A percentile compares a stretch with the other conserved stretches of the same genome.
These are phyloP conservation scores for Dichotomocladium elegans DNA, from an alignment of 371 early-diverging fungal genomes.

Conservation along the genomic window DNA sequence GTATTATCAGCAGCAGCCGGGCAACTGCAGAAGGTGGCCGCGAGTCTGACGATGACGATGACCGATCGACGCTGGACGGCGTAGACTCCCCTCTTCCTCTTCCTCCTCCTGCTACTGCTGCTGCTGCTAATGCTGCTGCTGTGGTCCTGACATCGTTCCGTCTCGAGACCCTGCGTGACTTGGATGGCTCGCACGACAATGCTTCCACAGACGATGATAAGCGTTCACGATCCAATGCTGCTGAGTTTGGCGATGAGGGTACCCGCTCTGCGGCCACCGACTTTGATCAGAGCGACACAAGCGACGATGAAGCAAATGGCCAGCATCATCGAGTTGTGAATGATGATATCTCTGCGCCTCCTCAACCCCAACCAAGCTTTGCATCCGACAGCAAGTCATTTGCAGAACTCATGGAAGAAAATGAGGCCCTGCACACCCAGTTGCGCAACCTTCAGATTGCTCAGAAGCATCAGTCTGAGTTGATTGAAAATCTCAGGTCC, in stretches of 20 bases:
- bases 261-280: constrained; percentile 41
- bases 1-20: constrained; percentile 22
- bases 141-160: constrained; percentile 7
- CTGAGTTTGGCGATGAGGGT: constrained; percentile 50
- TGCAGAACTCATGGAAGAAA: constrained; percentile 46
- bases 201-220: constrained; percentile 31
- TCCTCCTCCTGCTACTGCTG: not conserved
- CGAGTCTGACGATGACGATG: constrained; percentile 19
- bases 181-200: constrained; percentile 15
- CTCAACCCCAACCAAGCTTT: constrained; percentile 51
- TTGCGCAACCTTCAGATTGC: constrained; percentile 33
- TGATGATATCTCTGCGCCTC: constrained; percentile 47
- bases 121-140: too few relatives aligned
- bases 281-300: constrained; percentile 34
- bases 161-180: constrained; percentile 20
- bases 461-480: constrained; percentile 40
- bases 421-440: constrained; percentile 37
- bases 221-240: constrained; percentile 42
- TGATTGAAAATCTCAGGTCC: constrained; percentile 34
- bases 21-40: constrained; percentile 17
- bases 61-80: constrained; percentile 32
- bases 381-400: constrained; percentile 41
- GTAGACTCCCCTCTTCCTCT: constrained; percentile 12
- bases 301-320: constrained; percentile 27
- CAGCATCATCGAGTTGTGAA: constrained; percentile 29